Percentiles rank a stretch among this genome's conserved stretches.
Conservation (phyloP, 108 stramenopile species). For the Nannochloropsis gaditana region DNA sequence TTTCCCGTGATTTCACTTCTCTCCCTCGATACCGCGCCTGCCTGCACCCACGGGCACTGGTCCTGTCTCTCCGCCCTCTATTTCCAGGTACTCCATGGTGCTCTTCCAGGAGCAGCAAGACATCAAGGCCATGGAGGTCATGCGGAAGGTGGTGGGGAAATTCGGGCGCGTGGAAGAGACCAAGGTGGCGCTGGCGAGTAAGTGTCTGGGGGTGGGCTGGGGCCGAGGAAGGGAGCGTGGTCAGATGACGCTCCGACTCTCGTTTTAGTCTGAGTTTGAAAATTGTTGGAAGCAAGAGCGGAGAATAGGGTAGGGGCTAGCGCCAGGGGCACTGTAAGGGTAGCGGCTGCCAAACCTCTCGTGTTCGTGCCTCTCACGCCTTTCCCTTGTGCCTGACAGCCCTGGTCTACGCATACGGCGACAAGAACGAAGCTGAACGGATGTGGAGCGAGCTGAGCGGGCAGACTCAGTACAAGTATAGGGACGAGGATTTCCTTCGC, state of each 20-base stretch:
- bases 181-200: not conserved
- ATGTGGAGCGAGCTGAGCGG: conserved; percentile 7
- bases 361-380: not conserved
- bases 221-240: not conserved
- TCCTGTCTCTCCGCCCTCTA: not conserved
- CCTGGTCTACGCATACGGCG: not conserved
- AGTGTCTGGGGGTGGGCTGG: not conserved
- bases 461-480: not conserved
- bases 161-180: not conserved
- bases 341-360: not conserved
- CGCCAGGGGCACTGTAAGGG: not conserved
- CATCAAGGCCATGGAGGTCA: conserved; percentile 34
- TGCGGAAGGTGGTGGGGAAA: not conserved
- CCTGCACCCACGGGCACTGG: no score
- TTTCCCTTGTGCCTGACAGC: not conserved
- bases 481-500: not conserved
- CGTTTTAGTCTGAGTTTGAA: not conserved
- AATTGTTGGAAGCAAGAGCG: not conserved
- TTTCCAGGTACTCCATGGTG: conserved; percentile 35
- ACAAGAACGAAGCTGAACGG: conserved; percentile 14
- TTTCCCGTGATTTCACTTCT: not conserved
- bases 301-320: not conserved
- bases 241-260: no score
- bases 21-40: not conserved
- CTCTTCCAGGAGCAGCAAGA: conserved; percentile 34